phyloP scores from a whole-genome alignment of 2,329 filamentous ascomycete genomes.

The Bipolaris victoriae region DNA sequence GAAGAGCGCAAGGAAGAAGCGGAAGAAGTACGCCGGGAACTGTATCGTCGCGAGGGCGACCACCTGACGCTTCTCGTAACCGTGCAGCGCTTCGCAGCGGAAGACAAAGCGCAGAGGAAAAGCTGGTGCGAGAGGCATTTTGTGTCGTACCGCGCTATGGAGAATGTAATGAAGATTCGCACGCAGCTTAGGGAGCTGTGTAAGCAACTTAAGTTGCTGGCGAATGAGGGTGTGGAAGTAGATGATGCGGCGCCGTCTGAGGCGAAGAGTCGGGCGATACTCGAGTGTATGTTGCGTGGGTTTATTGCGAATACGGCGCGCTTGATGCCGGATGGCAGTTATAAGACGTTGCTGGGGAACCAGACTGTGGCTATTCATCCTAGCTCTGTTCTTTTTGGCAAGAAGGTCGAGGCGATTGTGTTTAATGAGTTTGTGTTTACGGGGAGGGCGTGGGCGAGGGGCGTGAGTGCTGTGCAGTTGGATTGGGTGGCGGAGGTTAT shows the following conservation, averaged over 20 bases:
- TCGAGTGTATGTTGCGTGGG: constrained; percentile 64
- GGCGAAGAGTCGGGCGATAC: constrained; percentile 57
- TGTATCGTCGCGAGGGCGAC: constrained; percentile 67
- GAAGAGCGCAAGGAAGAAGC: constrained; percentile 67
- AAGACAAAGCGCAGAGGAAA: constrained; percentile 64
- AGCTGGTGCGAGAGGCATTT: constrained; percentile 65
- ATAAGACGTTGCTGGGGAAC: constrained; percentile 66
- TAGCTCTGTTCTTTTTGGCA: constrained; percentile 64
- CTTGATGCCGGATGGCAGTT: constrained; percentile 65
- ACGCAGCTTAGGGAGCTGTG: constrained; percentile 67
- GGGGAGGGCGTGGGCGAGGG: constrained; percentile 66
- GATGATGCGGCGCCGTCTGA: constrained; percentile 41
- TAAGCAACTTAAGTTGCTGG: constrained; percentile 53
- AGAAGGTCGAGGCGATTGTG: constrained; percentile 65
- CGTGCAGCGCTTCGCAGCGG: constrained; percentile 64
- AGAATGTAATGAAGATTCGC: constrained; percentile 68
- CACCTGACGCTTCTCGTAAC: constrained; percentile 68
- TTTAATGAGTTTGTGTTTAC: constrained; percentile 72
- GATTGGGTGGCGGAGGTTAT: constrained; percentile 65
- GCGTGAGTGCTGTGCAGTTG: constrained; percentile 67
- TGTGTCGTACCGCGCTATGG: constrained; percentile 69
- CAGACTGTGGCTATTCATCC: constrained; percentile 69
- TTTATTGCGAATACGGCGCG: constrained; percentile 67
- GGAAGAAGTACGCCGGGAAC: constrained; percentile 60
- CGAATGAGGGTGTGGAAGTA: constrained; percentile 23